These are phyloP conservation scores for Colletotrichum tabaci DNA, from an alignment of 2,329 filamentous ascomycete species.

Conservation along the genomic window DNA sequence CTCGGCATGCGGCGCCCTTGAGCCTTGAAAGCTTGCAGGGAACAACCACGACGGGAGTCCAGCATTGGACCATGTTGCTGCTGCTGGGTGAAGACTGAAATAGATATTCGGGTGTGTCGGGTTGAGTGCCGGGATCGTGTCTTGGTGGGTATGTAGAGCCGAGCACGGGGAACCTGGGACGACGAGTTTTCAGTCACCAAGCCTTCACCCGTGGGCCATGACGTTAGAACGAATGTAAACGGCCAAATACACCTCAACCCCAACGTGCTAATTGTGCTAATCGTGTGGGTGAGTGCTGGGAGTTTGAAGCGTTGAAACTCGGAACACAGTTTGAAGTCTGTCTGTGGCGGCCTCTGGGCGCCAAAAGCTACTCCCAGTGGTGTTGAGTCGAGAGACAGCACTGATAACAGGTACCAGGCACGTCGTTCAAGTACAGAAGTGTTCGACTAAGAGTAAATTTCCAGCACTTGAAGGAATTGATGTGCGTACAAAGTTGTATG, in stretches of 20 bases:
- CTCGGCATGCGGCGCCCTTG: not conserved
- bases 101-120: slow-evolving; percentile 23
- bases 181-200: not conserved
- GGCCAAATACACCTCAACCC: not conserved
- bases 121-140: slow-evolving; percentile 8
- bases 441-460: no score
- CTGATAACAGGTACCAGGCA: no score
- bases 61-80: not conserved
- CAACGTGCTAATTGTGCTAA: not conserved
- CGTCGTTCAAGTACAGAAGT: no score
- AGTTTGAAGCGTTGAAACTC: not conserved
- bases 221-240: not conserved
- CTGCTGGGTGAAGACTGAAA: not conserved
- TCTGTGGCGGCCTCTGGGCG: no score
- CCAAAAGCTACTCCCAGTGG: no score
- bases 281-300: not conserved
- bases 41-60: slow-evolving; percentile 1
- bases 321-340: no score
- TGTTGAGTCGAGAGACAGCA: no score
- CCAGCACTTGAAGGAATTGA: no score
- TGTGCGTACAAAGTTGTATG: no score
- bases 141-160: slow-evolving; percentile 6
- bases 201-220: slow-evolving; percentile 10
- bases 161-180: not conserved
- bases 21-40: slow-evolving; percentile 7